Evolutionary conservation across 2,329 filamentous ascomycete genomes (phyloP).

Genomic region (Fusarium temperatum): DNA sequence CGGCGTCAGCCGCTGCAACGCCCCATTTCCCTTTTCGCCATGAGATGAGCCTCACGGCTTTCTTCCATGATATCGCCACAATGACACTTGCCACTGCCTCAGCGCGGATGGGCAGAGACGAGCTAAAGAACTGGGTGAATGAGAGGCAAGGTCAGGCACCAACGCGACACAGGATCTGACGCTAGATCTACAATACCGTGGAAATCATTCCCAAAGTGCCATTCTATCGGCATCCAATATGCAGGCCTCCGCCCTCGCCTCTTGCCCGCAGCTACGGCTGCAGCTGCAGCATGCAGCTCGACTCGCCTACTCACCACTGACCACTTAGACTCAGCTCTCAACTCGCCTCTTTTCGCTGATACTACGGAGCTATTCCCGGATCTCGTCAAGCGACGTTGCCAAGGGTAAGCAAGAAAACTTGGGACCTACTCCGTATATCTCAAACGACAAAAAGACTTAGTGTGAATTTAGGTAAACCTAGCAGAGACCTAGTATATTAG

Average conservation of each 20-base stretch:
- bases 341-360: constrained; percentile 22
- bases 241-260: constrained; percentile 35
- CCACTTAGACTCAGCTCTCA: neutral
- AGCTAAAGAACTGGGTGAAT: neutral
- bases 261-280: constrained; percentile 19
- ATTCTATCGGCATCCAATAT: constrained; percentile 28
- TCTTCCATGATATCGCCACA: constrained; percentile 32
- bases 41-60: constrained; percentile 36
- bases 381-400: constrained; percentile 23
- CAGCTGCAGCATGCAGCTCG: constrained; percentile 29
- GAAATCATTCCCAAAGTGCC: constrained; percentile 24
- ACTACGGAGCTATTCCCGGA: constrained; percentile 12
- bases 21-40: constrained; percentile 9
- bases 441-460: neutral
- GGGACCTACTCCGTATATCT: neutral
- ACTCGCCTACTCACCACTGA: neutral
- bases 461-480: neutral
- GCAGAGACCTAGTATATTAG: neutral
- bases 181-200: constrained; percentile 19
- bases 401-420: neutral
- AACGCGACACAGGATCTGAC: constrained; percentile 7
- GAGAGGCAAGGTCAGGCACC: constrained; percentile 22
- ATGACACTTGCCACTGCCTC: neutral
- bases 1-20: constrained; percentile 27
- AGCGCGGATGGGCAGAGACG: neutral